These are phyloP conservation scores for Lyophyllum semitale DNA, from an alignment of 768 basidiomycete genomes.

Conservation along the genomic window DNA sequence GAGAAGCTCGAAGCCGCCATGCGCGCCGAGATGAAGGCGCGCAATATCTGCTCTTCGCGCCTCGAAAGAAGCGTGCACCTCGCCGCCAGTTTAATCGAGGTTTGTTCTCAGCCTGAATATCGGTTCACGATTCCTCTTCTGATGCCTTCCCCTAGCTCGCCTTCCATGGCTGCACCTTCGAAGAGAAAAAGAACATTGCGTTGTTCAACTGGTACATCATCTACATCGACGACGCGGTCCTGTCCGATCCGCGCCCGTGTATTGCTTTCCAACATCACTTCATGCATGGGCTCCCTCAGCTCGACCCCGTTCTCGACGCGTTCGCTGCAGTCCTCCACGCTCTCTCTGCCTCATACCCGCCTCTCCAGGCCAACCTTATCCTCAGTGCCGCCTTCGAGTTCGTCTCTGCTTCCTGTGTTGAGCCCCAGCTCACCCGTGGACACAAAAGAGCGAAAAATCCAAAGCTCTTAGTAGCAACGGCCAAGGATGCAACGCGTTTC, in stretches of 20 bases:
- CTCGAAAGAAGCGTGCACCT: slow-evolving; percentile 9
- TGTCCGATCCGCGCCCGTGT: background rate
- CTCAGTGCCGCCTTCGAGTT: slow-evolving; percentile 13
- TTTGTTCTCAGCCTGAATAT: background rate
- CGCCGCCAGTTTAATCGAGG: slow-evolving; percentile 16
- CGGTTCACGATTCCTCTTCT: too few species aligned
- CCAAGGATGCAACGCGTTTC: slow-evolving; percentile 1
- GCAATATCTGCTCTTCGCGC: background rate
- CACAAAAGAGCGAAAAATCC: background rate
- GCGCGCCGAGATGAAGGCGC: slow-evolving; percentile 4
- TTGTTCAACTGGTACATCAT: slow-evolving; percentile 23
- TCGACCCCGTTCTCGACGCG: slow-evolving; percentile 13
- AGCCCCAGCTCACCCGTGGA: slow-evolving; percentile 4
- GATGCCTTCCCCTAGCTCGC: slow-evolving; percentile 12
- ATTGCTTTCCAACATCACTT: slow-evolving; percentile 10
- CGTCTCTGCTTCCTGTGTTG: slow-evolving; percentile 11
- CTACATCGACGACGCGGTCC: slow-evolving; percentile 16
- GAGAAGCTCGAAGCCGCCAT: slow-evolving; percentile 13
- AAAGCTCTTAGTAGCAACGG: background rate
- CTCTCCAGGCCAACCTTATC: slow-evolving; percentile 14
- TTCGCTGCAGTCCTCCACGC: slow-evolving; percentile 5
- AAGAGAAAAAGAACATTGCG: slow-evolving; percentile 17
- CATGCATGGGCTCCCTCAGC: slow-evolving; percentile 7
- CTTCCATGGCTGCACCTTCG: slow-evolving; percentile 17
- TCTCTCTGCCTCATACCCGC: slow-evolving; percentile 12